A percentile compares a stretch with the other conserved stretches of the same genome.
These are phyloP conservation scores for Fusarium protoensiforme DNA, from an alignment of 2,329 filamentous ascomycete species.

Conservation along the genomic window DNA sequence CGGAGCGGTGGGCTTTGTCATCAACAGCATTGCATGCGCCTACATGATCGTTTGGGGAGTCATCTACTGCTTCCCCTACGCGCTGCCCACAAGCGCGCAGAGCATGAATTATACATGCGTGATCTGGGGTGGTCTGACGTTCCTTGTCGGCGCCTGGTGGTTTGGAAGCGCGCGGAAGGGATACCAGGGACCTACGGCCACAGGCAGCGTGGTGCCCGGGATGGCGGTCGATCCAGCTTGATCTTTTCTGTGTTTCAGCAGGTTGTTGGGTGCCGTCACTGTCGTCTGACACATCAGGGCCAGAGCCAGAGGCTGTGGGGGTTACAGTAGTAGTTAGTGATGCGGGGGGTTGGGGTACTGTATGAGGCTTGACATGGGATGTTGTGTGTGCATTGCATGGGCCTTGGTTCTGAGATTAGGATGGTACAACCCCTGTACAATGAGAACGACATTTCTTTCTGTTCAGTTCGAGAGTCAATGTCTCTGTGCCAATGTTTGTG, in stretches of 20 bases:
- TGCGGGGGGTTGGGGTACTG: background rate
- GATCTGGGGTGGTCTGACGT: slow-evolving; percentile 56
- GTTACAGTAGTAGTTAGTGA: background rate
- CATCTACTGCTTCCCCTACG: slow-evolving; percentile 70
- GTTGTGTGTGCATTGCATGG: background rate
- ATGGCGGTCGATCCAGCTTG: slow-evolving; percentile 31
- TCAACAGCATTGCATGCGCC: slow-evolving; percentile 63
- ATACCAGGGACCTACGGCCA: slow-evolving; percentile 38
- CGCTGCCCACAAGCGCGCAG: slow-evolving; percentile 55
- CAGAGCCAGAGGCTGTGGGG: background rate
- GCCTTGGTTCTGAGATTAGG: background rate
- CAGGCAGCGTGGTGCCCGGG: slow-evolving; percentile 34
- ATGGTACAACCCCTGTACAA: background rate
- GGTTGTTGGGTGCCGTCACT: background rate
- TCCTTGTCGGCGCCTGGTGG: slow-evolving; percentile 56
- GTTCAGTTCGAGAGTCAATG: background rate
- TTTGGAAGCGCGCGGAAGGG: slow-evolving; percentile 45
- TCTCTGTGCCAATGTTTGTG: background rate
- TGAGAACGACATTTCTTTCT: background rate
- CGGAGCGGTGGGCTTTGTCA: slow-evolving; percentile 56
- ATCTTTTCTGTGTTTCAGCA: background rate
- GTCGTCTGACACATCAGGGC: background rate
- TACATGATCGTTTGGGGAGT: slow-evolving; percentile 72
- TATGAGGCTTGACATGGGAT: background rate
- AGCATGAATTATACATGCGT: slow-evolving; percentile 66